These are phyloP conservation scores for Naganishia albida DNA, from an alignment of 1,284 basidiomycete genomes.

Conservation along the genomic window DNA sequence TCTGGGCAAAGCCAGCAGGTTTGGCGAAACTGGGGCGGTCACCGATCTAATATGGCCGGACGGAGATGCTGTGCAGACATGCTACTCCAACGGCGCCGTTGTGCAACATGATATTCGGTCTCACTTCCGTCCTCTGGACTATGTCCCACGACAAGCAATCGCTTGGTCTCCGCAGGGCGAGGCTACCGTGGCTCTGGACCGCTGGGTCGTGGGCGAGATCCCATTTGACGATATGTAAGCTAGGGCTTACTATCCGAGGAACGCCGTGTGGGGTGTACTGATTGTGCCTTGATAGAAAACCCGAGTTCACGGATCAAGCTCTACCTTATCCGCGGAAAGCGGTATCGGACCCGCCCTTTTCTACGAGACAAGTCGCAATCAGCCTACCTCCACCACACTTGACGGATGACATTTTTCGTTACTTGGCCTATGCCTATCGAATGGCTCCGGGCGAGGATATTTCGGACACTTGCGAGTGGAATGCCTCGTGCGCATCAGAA, in stretches of 20 bases:
- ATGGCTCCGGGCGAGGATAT: conserved; percentile 62
- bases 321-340: conserved; percentile 47
- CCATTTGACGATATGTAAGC: conserved; percentile 83
- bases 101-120: conserved; percentile 74
- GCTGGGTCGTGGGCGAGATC: conserved; percentile 63
- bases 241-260: neutral
- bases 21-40: conserved; percentile 39
- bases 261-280: neutral
- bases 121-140: conserved; percentile 63
- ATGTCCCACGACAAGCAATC: conserved; percentile 66
- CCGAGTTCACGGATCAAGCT: conserved; percentile 56
- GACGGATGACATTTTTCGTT: conserved; percentile 62
- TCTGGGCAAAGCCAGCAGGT: conserved; percentile 57
- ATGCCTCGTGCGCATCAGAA: conserved; percentile 61
- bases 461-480: conserved; percentile 56
- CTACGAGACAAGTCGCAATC: conserved; percentile 32
- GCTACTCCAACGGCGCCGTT: conserved; percentile 75
- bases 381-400: conserved; percentile 40
- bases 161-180: conserved; percentile 72
- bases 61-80: conserved; percentile 71
- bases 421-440: conserved; percentile 67
- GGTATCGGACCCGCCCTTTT: conserved; percentile 49
- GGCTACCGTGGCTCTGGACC: conserved; percentile 69
- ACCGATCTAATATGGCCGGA: conserved; percentile 69
- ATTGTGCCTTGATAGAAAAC: conserved; percentile 54